Base-by-base conservation (phyloP, 495 filamentous ascomycete species). In the Cairneyella variabilis region DNA sequence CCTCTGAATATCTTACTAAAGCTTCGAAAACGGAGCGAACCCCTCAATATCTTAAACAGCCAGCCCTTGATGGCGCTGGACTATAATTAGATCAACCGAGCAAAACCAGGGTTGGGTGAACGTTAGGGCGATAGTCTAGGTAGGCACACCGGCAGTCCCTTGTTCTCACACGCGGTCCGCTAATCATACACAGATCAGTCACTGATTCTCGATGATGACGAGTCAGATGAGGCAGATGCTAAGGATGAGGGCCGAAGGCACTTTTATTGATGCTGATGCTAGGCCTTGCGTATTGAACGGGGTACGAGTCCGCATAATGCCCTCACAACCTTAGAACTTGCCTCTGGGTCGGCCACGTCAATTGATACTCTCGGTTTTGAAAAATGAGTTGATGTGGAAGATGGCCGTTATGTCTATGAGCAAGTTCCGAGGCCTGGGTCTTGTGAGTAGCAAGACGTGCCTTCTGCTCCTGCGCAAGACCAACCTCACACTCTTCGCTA, bases 31-130 rank as follows among this genome's bases (percentile, higher is more conserved):
- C 57, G 20, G 52, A 23, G 32, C 14, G 14, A 7, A 60, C 57
- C 38, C 30, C 52, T 56, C 47, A 60, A 46, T 47, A 18, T 42
- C 57, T 50, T 20, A 46, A 56, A 55, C 34, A 60, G 44, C 57
- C 52, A 55, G 57, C 57, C 51, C 46, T 60, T 47, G 1, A 51
- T 40, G 4, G 41, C 39, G 47, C 47, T 44, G 25, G n/a, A 46
- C 12, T 46, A 17, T 25, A 46, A 46, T n/a, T n/a, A n/a, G n/a
- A 45, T 43, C 37, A 56, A 43, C 23, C 37, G 34, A 43, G 49
- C 46, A 54, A 14, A 54, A 48, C 37, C 32, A 47, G 38, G 49
- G 26, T 37, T 17, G 27, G 43, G 42, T 48, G 46, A 43, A 56
- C 23, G 20, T 43, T 21, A 56, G 37, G 38, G 34, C 38, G 38